Base-by-base conservation (phyloP, 768 basidiomycete genomes). In the Glaciozyma antarctica region DNA sequence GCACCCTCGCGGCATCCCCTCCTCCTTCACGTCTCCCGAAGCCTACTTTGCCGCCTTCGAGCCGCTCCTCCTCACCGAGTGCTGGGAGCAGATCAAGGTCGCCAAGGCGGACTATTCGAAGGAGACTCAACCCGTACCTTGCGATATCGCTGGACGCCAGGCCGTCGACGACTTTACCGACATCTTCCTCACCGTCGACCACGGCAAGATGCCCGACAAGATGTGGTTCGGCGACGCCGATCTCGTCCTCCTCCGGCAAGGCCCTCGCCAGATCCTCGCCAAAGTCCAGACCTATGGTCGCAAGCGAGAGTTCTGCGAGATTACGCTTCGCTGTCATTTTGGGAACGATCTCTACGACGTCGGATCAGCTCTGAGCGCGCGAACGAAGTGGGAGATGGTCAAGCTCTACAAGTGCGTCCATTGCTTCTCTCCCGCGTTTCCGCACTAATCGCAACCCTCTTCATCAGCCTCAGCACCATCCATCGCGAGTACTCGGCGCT, bases 401-500 rank as follows among this genome's bases (percentile, higher is more conserved):
- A 93, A 90, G 75, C 82, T 93, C 22, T 82, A 91, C 66, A 88
- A 88, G 94, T 92, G 71, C 66, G 83, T 77, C 17, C 7, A 22
- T 24, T 15, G 51, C 19, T 38, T 5, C 30, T 17, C 52, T 43
- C 34, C 1, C 16, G 38, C 58, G n/a, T 38, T 61, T 62, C 45
- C 13, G 51, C 24, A 16, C 41, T 63, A 48, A 55, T 15, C 22
- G 41, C 49, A 52, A 59, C 48, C 54, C 55, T 32, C 58, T 9
- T 7, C n/a, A 47, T 5, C 69, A 99, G 95, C 68, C 78, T 99
- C 70, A 89, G 86, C 67, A 99, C 95, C 0, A 79, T 93, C 30
- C 84, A 91, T 71, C 86, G 95, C 53, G 95, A 99, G 78, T 99
- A 90, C 75, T 86, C 83, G 16, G 91, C 93, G 17, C 80, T 99